Base-by-base conservation (phyloP, 345 rosid species). In the Microthlaspi erraticum region DNA sequence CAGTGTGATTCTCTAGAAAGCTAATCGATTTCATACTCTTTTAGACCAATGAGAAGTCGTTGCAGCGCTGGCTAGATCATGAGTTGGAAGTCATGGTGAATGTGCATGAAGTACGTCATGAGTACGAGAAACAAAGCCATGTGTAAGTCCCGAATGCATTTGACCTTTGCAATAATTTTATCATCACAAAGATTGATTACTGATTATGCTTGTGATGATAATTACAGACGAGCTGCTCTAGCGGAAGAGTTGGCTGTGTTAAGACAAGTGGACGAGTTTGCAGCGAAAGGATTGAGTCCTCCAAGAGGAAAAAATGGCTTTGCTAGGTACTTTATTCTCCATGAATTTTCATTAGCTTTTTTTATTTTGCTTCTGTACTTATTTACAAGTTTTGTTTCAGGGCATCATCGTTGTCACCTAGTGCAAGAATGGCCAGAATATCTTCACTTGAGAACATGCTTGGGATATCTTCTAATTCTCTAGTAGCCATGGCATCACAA, bases 71-170 rank as follows among this genome's bases (percentile, higher is more conserved):
- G 96, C 89, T 94, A 64, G 93, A 94, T 59, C 93, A 94, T 59
- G 99, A 94, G 81, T 84, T 94, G 71, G 98, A 94, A 83, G 98
- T 94, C 77, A 89, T 91, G 96, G 99, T 94, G 81, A 88, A 94
- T 81, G 93, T 94, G 80, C 98, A 91, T 75, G 99, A 88, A 89
- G 99, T 94, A 55, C 98, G 98, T 60, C 84, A 83, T 55, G 99
- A 94, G 75, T 94, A 91, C 61, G 98, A 91, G 84, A 94, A 84
- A 77, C 99, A 94, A 83, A 89, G 98, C 80, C 93, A 94, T 71
- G 97, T 94, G 99, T 94, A 88, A 43, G 97, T 76, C 53, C 32
- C 38, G 20, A 61, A 33, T 79, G 44, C 69, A 36, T 57, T 45
- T 34, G 16, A 20, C 46, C 8, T 66, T 12, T 54, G 64, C 36